Evolutionary conservation across 495 filamentous ascomycete species (phyloP).

Genomic region (Platismatia glauca): DNA sequence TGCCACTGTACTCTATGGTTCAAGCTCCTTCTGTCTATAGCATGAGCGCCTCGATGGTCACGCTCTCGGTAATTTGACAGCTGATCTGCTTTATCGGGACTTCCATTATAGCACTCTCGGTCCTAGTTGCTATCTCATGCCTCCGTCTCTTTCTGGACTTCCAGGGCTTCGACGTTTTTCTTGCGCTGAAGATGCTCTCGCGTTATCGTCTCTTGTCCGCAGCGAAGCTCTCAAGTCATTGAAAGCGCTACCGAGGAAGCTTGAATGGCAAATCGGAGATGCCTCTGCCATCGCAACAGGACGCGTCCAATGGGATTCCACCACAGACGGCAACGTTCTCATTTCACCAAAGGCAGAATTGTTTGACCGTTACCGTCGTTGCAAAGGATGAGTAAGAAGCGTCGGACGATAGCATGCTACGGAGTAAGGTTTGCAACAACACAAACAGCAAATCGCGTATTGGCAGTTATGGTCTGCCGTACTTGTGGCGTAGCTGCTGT

Average conservation of each 20-base stretch:
- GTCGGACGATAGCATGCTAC: too few relatives aligned
- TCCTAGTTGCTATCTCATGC: background rate
- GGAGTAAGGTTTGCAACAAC: too few relatives aligned
- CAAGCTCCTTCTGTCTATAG: background rate
- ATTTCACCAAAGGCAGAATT: background rate
- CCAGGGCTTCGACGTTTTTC: background rate
- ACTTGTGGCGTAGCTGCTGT: background rate
- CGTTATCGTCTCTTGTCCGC: background rate
- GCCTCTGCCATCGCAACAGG: background rate
- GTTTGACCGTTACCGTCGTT: background rate
- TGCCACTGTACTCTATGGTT: background rate
- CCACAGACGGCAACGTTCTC: too few relatives aligned
- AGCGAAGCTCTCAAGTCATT: background rate
- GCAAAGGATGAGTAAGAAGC: background rate
- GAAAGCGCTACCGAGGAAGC: background rate
- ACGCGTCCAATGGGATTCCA: background rate
- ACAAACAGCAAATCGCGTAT: too few relatives aligned
- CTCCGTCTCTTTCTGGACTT: background rate
- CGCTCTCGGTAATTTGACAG: background rate
- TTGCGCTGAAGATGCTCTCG: background rate
- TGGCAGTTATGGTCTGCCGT: background rate
- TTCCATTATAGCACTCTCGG: background rate
- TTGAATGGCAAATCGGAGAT: background rate
- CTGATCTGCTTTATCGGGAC: background rate
- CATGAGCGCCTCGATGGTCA: background rate